Evolutionary conservation across 1,139 yeast species (phyloP), one percentile per base, ranked within the genome.

Genomic region (Candida tetrigidarum): DNA sequence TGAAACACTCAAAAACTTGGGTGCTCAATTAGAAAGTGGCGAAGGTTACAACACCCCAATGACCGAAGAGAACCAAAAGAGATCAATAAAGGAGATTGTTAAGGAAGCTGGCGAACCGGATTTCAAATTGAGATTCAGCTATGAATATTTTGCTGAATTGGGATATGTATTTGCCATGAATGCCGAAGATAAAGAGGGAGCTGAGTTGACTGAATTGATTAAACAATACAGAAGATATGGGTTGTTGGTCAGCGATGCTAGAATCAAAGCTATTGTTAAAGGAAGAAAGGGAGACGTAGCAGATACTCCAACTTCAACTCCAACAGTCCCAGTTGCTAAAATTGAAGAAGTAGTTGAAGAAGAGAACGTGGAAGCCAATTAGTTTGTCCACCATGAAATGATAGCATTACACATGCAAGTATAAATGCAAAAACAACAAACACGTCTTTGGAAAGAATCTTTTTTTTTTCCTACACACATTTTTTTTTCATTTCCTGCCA

Each of bases 41-140:
- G 98, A 93, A 71, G 98, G 98, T 28, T 93, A 73, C 66, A 78
- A 79, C 55, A 82, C 91, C 19, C 86, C 86, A 10, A 56, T 83
- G 44, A 62, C 58, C 37, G 38, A 56, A 36, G 60, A 65, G 48
- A 51, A 59, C 37, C 55, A 62, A 37, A 47, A 64, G 42, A 54
- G 63, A 43, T 72, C 69, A 33, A 56, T 66, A 42, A 47, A 49
- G 30, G 51, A 56, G 26, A 49, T 51, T 34, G 45, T 49, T 11
- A 49, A 48, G 35, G 36, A 48, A 18, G 52, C 59, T 23, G 50
- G 57, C 43, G 55, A 60, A 38, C 55, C 57, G 8, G 55, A 60
- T 34, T 47, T 54, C 37, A 76, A 75, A 60, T 76, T 83, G 49
- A 64, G 70, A 39, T 64, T 83, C 52, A 74, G 72, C 51, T 81